phyloP scores from a whole-genome alignment of 225 moss, liverwort and hornwort genomes.

The Physcomitrellopsis africana region DNA sequence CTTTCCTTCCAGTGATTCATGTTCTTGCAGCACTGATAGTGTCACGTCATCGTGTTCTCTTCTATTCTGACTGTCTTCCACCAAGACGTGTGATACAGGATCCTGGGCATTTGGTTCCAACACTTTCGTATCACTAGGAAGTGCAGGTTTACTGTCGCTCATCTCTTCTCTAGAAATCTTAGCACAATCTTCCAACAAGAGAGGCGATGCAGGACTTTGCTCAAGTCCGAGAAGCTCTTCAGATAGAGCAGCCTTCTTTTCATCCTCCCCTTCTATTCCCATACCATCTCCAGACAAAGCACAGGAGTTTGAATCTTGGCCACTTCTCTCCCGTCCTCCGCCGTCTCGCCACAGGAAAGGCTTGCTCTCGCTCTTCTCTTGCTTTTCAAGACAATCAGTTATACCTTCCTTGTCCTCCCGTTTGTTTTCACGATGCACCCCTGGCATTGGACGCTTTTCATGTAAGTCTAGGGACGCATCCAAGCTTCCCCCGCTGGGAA shows the following conservation, averaged over 20 bases:
- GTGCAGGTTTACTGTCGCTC: conserved; percentile 21
- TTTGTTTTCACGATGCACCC: conserved; percentile 19
- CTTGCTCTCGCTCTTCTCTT: conserved; percentile 29
- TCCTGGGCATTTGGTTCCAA: conserved; percentile 12
- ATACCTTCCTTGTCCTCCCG: conserved; percentile 16
- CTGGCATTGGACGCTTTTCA: conserved; percentile 11
- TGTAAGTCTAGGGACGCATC: background rate
- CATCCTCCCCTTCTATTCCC: conserved; percentile 21
- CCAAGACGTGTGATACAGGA: conserved; percentile 7
- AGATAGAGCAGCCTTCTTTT: conserved; percentile 15
- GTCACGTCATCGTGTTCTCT: conserved; percentile 19
- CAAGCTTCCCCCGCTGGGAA: too few species aligned
- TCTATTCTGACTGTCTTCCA: conserved; percentile 24
- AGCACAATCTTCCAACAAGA: conserved; percentile 24
- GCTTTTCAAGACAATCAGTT: conserved; percentile 15
- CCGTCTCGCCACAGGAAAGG: conserved; percentile 4
- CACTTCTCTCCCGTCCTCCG: conserved; percentile 5
- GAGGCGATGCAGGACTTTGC: conserved; percentile 5
- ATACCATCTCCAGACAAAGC: conserved; percentile 17
- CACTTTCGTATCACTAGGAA: conserved; percentile 14
- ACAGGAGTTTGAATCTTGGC: conserved; percentile 12
- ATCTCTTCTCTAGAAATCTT: conserved; percentile 17
- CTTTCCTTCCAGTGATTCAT: conserved; percentile 13
- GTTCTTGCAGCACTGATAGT: conserved; percentile 25
- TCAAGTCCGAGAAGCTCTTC: conserved; percentile 4